phyloP scores from a whole-genome alignment of 805 yeast genomes.

The Metschnikowia amazonensis region DNA sequence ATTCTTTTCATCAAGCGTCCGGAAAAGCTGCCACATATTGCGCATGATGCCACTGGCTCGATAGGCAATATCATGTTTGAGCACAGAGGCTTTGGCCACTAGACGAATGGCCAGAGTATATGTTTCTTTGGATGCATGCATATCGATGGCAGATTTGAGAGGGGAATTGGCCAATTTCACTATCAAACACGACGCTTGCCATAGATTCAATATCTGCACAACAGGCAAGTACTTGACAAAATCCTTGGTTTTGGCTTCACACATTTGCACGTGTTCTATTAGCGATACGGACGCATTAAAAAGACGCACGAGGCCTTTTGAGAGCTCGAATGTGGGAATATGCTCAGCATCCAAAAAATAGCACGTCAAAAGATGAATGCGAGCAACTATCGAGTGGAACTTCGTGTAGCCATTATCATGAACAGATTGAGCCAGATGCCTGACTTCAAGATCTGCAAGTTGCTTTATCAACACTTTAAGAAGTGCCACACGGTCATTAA shows the following conservation, averaged over 20 bases:
- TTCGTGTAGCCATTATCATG: conserved; percentile 63
- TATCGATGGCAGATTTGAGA: conserved; percentile 60
- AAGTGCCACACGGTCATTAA: conserved; percentile 71
- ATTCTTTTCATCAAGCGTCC: conserved; percentile 57
- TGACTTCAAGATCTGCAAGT: conserved; percentile 70
- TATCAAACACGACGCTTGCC: conserved; percentile 90
- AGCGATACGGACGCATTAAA: conserved; percentile 77
- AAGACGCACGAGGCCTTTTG: conserved; percentile 68
- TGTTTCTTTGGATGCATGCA: conserved; percentile 64
- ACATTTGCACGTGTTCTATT: conserved; percentile 59
- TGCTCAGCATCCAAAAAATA: conserved; percentile 66
- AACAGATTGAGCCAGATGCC: conserved; percentile 36
- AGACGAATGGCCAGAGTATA: conserved; percentile 64
- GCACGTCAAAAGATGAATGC: conserved; percentile 80
- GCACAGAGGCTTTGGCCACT: conserved; percentile 74
- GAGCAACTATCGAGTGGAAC: conserved; percentile 64
- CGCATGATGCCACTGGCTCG: conserved; percentile 92
- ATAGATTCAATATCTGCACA: conserved; percentile 71
- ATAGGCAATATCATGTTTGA: conserved; percentile 89
- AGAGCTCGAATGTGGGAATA: conserved; percentile 55
- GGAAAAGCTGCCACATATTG: conserved; percentile 87
- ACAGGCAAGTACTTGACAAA: conserved; percentile 80
- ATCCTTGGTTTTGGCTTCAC: conserved; percentile 54
- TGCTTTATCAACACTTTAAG: conserved; percentile 67
- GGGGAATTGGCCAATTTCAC: conserved; percentile 77